A percentile compares a stretch with the other conserved stretches of the same genome.
phyloP scores from a whole-genome alignment of 441 rosid species.

The Pelargonium fulgidum region DNA sequence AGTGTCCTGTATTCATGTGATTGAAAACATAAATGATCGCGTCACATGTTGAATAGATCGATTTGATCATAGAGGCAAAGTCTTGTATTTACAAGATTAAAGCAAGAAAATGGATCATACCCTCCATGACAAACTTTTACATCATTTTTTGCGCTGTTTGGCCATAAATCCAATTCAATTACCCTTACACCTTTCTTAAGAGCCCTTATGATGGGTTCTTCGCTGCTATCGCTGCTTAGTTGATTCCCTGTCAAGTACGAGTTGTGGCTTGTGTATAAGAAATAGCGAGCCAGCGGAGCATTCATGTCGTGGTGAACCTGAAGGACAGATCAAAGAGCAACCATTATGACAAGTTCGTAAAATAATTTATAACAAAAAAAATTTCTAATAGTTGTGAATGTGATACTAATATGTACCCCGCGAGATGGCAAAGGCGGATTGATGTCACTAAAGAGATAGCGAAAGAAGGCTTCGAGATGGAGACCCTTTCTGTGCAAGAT shows the following conservation, averaged over 20 bases:
- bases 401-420: conserved; percentile 26
- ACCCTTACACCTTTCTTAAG: conserved; percentile 75
- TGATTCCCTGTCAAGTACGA: conserved; percentile 84
- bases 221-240: conserved; percentile 63
- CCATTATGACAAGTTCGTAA: no score
- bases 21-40: no score
- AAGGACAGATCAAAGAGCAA: no score
- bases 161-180: conserved; percentile 94
- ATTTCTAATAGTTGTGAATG: neutral
- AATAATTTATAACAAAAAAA: no score
- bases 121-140: conserved; percentile 86
- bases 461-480: conserved; percentile 58
- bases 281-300: conserved; percentile 69
- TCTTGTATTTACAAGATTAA: no score
- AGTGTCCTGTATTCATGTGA: conserved; percentile 44
- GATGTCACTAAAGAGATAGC: conserved; percentile 46
- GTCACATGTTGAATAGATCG: no score
- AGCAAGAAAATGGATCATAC: conserved; percentile 26
- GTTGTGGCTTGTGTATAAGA: conserved; percentile 76
- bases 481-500: conserved; percentile 45
- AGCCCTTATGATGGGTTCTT: conserved; percentile 64
- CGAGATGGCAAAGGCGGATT: conserved; percentile 41
- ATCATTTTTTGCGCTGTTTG: conserved; percentile 58
- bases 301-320: conserved; percentile 74
- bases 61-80: no score